Evolutionary conservation across 257 asterid species (phyloP).

Genomic region (Fraxinus excelsior): DNA sequence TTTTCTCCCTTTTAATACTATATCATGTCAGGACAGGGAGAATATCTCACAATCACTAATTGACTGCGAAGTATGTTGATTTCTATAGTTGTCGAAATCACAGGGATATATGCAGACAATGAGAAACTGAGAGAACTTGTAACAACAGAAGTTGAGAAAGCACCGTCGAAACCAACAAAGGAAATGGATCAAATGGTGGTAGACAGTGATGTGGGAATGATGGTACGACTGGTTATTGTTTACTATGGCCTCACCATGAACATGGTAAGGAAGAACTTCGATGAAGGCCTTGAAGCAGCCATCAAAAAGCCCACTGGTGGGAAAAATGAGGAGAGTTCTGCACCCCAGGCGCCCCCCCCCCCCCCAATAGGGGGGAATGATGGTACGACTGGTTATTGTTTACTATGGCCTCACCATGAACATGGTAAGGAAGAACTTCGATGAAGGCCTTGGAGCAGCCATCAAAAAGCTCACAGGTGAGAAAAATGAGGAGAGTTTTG

Average conservation of each 20-base stretch:
- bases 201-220: slow-evolving; percentile 59
- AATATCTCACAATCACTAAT: slow-evolving; percentile 1
- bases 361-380: too few relatives aligned
- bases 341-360: too few relatives aligned
- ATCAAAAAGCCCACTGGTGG: slow-evolving; percentile 78
- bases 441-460: slow-evolving; percentile 69
- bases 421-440: slow-evolving; percentile 69
- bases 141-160: slow-evolving; percentile 48
- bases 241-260: slow-evolving; percentile 71
- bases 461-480: slow-evolving; percentile 78
- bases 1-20: too few relatives aligned
- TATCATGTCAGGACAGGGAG: neutral
- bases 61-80: slow-evolving; percentile 30
- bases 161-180: slow-evolving; percentile 62
- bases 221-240: slow-evolving; percentile 62
- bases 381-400: slow-evolving; percentile 62
- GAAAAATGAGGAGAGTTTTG: too few relatives aligned
- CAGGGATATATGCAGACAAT: slow-evolving; percentile 71
- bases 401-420: slow-evolving; percentile 71
- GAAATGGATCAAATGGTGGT: slow-evolving; percentile 67
- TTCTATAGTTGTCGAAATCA: slow-evolving; percentile 11
- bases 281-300: slow-evolving; percentile 68
- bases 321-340: too few relatives aligned
- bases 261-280: slow-evolving; percentile 69
- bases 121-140: slow-evolving; percentile 55